Evolutionary conservation across 345 rosid genomes (phyloP).

Genomic region (Triadica sebifera): DNA sequence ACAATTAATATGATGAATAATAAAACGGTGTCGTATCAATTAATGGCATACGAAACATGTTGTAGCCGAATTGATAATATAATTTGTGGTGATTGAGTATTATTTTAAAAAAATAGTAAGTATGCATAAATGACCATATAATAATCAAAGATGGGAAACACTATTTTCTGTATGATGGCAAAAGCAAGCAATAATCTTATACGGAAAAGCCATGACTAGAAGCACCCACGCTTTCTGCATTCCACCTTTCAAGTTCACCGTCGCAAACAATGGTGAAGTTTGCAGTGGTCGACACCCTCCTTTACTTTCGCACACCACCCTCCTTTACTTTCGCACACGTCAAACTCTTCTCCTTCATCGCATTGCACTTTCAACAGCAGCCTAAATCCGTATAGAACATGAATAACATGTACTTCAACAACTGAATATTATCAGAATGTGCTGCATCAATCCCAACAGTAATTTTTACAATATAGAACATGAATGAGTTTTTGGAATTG

Average conservation of each 20-base stretch:
- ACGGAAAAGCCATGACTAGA: conserved; percentile 73
- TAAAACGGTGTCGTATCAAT: no score
- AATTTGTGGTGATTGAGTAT: no score
- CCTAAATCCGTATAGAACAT: conserved; percentile 86
- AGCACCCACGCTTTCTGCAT: conserved; percentile 86
- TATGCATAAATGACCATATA: not conserved
- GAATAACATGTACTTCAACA: conserved; percentile 76
- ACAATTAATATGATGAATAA: no score
- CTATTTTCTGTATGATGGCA: conserved; percentile 67
- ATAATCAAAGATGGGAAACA: conserved; percentile 48
- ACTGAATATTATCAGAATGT: conserved; percentile 76
- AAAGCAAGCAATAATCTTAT: conserved; percentile 61
- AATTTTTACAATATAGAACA: no score
- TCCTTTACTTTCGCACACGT: conserved; percentile 76
- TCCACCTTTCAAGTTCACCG: conserved; percentile 71
- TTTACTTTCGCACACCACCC: no score
- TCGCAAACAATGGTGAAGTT: conserved; percentile 76
- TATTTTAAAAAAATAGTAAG: no score
- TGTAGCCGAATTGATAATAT: no score
- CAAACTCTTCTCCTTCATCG: conserved; percentile 57
- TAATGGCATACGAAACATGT: no score
- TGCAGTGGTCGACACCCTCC: conserved; percentile 71
- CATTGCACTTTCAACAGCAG: conserved; percentile 82
- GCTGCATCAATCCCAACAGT: conserved; percentile 71
- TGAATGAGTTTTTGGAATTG: no score